Conservation (phyloP, 768 basidiomycete species). For the Termitomyces eurrhizus region DNA sequence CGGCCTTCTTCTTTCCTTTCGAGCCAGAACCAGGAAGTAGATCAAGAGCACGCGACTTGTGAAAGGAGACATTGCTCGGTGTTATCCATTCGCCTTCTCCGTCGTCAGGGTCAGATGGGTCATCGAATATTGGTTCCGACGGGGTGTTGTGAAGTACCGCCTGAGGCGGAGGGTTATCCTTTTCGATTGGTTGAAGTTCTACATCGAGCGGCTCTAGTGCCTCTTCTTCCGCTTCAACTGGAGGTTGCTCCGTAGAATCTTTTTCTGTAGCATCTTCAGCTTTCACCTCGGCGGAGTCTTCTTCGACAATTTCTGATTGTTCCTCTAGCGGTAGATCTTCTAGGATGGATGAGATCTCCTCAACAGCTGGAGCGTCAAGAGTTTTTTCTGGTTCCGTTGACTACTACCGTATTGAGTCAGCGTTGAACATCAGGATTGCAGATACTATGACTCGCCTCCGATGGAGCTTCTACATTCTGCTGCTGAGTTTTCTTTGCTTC, state of each 20-base stretch:
- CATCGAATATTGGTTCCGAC: constrained; percentile 53
- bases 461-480: constrained; percentile 19
- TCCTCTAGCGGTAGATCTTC: constrained; percentile 15
- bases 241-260: constrained; percentile 14
- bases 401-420: constrained; percentile 30
- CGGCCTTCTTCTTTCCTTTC: constrained; percentile 31
- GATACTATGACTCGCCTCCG: constrained; percentile 21
- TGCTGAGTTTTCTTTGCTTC: constrained; percentile 37
- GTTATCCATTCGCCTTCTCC: constrained; percentile 98
- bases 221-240: constrained; percentile 19
- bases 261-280: constrained; percentile 10
- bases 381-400: constrained; percentile 8
- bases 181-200: constrained; percentile 35
- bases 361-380: constrained; percentile 6
- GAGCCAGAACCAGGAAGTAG: constrained; percentile 59
- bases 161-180: constrained; percentile 13
- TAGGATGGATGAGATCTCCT: constrained; percentile 13
- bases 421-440: not conserved
- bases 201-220: constrained; percentile 40
- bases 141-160: constrained; percentile 12
- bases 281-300: constrained; percentile 1
- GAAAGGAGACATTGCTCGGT: constrained; percentile 74
- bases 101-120: constrained; percentile 75
- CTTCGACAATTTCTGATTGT: constrained; percentile 12
- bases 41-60: constrained; percentile 86